Evolutionary conservation across 2,329 filamentous ascomycete species (phyloP).

Genomic region (Ophioceras dolichostomum): DNA sequence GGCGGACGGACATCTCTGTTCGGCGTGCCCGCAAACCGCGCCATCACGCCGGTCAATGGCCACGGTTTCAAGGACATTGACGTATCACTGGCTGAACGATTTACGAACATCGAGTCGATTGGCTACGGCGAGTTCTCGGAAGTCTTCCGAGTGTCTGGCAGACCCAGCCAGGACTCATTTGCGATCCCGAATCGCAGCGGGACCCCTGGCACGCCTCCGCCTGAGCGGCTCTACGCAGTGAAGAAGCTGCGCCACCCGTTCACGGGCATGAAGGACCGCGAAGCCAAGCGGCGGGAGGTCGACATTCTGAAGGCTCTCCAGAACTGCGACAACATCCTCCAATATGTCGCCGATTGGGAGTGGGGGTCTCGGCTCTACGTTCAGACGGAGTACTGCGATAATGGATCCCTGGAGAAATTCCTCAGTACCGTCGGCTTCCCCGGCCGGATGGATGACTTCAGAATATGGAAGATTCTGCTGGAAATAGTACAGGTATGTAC

Average conservation of each 20-base stretch:
- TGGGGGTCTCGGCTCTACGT: constrained; percentile 80
- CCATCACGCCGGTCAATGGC: constrained; percentile 58
- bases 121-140: constrained; percentile 89
- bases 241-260: constrained; percentile 85
- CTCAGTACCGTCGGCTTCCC: constrained; percentile 70
- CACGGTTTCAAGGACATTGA: constrained; percentile 60
- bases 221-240: constrained; percentile 67
- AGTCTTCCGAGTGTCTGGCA: constrained; percentile 63
- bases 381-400: constrained; percentile 93
- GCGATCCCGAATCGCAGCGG: constrained; percentile 13
- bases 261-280: constrained; percentile 66
- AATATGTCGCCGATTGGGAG: constrained; percentile 82
- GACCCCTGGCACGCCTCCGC: constrained; percentile 39
- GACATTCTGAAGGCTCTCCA: constrained; percentile 63
- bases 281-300: constrained; percentile 75
- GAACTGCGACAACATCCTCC: constrained; percentile 73
- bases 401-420: constrained; percentile 81
- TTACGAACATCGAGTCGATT: constrained; percentile 67
- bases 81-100: constrained; percentile 58
- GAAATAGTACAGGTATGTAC: constrained; percentile 67
- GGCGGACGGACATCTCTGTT: constrained; percentile 41
- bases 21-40: constrained; percentile 38
- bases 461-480: constrained; percentile 95
- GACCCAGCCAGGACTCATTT: constrained; percentile 16
- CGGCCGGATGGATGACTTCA: constrained; percentile 86